Base-by-base conservation (phyloP, 441 rosid genomes). In the Erodium moschatum region DNA sequence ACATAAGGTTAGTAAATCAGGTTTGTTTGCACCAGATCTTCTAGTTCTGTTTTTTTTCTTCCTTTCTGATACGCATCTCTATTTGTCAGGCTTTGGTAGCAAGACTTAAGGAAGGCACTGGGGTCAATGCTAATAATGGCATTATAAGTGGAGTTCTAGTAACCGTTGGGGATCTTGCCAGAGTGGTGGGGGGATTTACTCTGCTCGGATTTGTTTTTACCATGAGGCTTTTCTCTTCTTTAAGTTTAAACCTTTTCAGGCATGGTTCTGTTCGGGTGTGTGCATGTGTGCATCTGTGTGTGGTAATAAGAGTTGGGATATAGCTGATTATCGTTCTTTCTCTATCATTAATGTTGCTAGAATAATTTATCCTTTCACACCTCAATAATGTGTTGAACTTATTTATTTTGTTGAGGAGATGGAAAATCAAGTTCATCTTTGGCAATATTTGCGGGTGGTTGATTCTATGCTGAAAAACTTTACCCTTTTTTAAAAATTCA, bases 151-250 rank as follows among this genome's bases (percentile, higher is more conserved):
- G 97, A 83, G 98, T 96, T 79, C 98, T 92, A 75, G 86, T 88
- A 75, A 96, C 99, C 70, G 97, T 96, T 80, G 98, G 99, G 75
- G 98, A 96, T 86, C 97, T 96, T 85, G 98, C 97, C 71, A 89
- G 96, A 83, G 99, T 92, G 97, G 99, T 96, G 79, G 72, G 97
- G 85, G 44, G 66, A 75, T 42, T 74, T 72, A 7, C 64, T 27
- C 63, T 29, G 13, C n/a, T 44, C 1, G 11, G 67, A 67, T 54
- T 62, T 24, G 15, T 52, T 73, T 70, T 38, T 21, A 19, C 6
- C 18, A 58, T 44, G n/a, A 44, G 12, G 50, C 50, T 44, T 44
- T 56, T 7, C 46, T 66, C 13, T 58, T 5, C 2, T 5, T 44
- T 70, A 62, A 13, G 65, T n/a, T 64, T 35, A 10, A 24, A 24